Evolutionary conservation across 2,329 filamentous ascomycete species (phyloP), one percentile per base, ranked within the genome.

Genomic region (Claviceps sp.): DNA sequence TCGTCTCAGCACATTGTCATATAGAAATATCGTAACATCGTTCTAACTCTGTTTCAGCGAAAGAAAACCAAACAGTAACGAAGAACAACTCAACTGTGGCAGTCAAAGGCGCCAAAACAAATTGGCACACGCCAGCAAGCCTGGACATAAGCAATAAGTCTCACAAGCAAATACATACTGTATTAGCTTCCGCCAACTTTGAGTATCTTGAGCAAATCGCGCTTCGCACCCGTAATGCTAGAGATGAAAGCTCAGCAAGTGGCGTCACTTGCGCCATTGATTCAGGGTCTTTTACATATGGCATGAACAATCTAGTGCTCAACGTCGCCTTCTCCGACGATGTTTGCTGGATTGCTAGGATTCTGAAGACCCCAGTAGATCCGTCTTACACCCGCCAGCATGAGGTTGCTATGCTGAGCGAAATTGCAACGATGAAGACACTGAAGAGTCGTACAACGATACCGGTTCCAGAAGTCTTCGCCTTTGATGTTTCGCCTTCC

Each of bases 271-370:
- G 46, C 38, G 20, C 34, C 41, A 52, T 52, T 38, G 24, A 49
- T 38, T 14, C 46, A n/a, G 24, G 7, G 16, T 34, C 9, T 48
- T 49, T 52, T 30, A 41, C 47, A 41, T 71, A 51, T 26, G 49
- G 52, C 11, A 52, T 52, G 44, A 54, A 54, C 24, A 54, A 54
- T 40, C 13, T 54, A 16, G 52, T 54, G 49, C 42, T 54, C 0
- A 54, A 49, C 14, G 45, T 54, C 22, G 52, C 38, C 2, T 54
- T 54, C 26, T 54, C 52, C 13, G 49, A 54, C 44, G 5, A 47
- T 20, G 24, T 54, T 14, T 16, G 11, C 41, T 54, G 49, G 52
- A 54, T 52, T 51, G 52, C 52, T 22, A 51, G 52, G 49, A 45
- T 54, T 52, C 49, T 46, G 2, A 38, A 54, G 41, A 30, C 16